Conservation (phyloP, 2,329 filamentous ascomycete species). For the Bipolaris gigantea region DNA sequence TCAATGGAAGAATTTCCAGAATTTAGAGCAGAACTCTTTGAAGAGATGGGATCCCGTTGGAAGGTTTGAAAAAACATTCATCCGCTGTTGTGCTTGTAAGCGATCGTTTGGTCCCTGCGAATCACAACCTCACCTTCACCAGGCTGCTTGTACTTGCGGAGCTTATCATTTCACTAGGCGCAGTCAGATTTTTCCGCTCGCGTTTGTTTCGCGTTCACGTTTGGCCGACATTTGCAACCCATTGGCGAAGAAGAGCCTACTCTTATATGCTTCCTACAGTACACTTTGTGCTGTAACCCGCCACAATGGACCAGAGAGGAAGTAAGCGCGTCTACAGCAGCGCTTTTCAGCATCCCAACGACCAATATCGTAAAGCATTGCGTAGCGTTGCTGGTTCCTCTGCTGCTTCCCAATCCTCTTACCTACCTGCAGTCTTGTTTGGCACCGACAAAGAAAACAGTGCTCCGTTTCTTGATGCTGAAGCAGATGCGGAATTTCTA, state of each 20-base stretch:
- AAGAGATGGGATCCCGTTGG: slow-evolving; percentile 33
- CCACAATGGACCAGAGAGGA: slow-evolving; percentile 9
- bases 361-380: slow-evolving; percentile 4
- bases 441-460: slow-evolving; percentile 10
- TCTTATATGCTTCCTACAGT: not conserved
- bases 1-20: slow-evolving; percentile 37
- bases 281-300: not conserved
- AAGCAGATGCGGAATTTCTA: not conserved
- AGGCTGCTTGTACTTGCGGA: not conserved
- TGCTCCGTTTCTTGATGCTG: not conserved
- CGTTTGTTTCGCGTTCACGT: not conserved
- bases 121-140: slow-evolving; percentile 3
- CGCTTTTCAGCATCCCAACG: slow-evolving; percentile 13
- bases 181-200: not conserved
- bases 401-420: not conserved
- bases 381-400: not conserved
- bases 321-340: slow-evolving; percentile 25
- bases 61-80: slow-evolving; percentile 10
- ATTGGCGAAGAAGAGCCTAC: not conserved
- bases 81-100: not conserved
- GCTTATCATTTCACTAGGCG: not conserved
- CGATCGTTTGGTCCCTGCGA: not conserved
- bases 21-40: slow-evolving; percentile 35
- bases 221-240: not conserved
- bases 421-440: not conserved